Evolutionary conservation across 768 basidiomycete genomes (phyloP), one percentile per base, ranked within the genome.

Genomic region (Arthromyces matolae): DNA sequence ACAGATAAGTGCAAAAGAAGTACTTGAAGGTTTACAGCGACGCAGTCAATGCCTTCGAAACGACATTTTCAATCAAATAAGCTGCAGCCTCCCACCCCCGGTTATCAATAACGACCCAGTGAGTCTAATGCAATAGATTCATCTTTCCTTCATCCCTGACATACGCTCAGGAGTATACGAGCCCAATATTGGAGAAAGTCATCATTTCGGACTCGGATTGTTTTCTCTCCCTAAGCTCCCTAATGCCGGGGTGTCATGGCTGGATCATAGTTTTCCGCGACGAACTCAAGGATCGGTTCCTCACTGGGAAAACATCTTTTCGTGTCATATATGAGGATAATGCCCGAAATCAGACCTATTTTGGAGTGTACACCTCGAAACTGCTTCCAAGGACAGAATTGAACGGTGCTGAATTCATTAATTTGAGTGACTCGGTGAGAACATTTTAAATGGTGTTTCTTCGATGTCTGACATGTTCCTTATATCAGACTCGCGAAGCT

Each of bases 241-340:
- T 57, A 18, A 36, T 28, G 1, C 56, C 47, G 33, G 56, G 46
- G 27, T 23, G 34, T 28, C 53, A 54, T 29, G 53, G 53, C 5
- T 51, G 49, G 53, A 25, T 51, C 13, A 54, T 57, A 29, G 31
- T 47, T 7, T 54, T 54, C 32, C 52, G 53, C 36, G 50, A 53
- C 8, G 51, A 47, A 29, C 54, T 53, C 14, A 45, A 45, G 38
- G 39, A 49, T 5, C 49, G 55, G 50, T n/a, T 57, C 8, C 35
- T 51, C 10, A 37, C 42, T n/a, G 34, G 46, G 9, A 18, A 32
- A 22, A 40, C 49, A 23, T 49, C 43, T 5, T 56, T 56, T 37
- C 42, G 38, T 24, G 31, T 54, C 6, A 35, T 41, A 12, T 53
- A 53, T 28, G 16, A 49, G n/a, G 29, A 40, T 27, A 3, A 8